Evolutionary conservation across 208 protist species (phyloP).

Genomic region (Leishmania amazonensis): DNA sequence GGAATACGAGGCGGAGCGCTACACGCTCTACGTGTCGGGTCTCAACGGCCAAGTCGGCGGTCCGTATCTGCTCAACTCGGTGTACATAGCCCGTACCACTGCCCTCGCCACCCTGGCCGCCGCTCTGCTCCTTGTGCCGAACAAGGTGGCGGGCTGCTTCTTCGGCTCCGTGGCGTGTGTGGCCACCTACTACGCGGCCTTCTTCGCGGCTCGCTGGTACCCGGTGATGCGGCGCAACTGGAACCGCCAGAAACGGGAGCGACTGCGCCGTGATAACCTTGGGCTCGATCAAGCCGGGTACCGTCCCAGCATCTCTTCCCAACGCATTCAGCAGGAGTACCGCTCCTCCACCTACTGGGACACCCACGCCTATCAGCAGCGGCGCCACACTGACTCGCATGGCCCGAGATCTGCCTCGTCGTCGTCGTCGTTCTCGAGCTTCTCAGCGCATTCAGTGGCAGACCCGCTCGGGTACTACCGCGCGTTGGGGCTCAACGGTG

Average conservation of each 20-base stretch:
- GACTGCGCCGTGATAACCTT: conserved; percentile 43
- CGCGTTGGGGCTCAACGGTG: conserved; percentile 56
- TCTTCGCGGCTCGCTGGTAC: conserved; percentile 63
- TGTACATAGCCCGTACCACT: conserved; percentile 58
- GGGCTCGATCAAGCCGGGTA: conserved; percentile 49
- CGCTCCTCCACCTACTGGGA: conserved; percentile 82
- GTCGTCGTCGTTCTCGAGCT: conserved; percentile 8
- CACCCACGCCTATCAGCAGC: conserved; percentile 67
- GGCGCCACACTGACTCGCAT: neutral
- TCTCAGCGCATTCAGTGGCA: neutral
- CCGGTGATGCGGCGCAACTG: conserved; percentile 62
- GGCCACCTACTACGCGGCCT: conserved; percentile 69
- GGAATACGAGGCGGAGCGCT: conserved; percentile 67
- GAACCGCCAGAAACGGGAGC: conserved; percentile 39
- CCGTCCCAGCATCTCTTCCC: conserved; percentile 46
- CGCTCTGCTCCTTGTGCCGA: conserved; percentile 55
- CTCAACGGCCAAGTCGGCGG: conserved; percentile 62
- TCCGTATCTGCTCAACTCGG: conserved; percentile 79
- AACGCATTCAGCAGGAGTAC: conserved; percentile 77
- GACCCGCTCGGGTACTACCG: conserved; percentile 82
- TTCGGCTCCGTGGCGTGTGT: conserved; percentile 45
- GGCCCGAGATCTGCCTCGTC: conserved; percentile 13
- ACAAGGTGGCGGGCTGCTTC: conserved; percentile 69
- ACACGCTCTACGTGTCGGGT: conserved; percentile 85
- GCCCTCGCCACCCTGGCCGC: conserved; percentile 30